Evolutionary conservation across 306 rosid species (phyloP).

Genomic region (Glycine latifolia): DNA sequence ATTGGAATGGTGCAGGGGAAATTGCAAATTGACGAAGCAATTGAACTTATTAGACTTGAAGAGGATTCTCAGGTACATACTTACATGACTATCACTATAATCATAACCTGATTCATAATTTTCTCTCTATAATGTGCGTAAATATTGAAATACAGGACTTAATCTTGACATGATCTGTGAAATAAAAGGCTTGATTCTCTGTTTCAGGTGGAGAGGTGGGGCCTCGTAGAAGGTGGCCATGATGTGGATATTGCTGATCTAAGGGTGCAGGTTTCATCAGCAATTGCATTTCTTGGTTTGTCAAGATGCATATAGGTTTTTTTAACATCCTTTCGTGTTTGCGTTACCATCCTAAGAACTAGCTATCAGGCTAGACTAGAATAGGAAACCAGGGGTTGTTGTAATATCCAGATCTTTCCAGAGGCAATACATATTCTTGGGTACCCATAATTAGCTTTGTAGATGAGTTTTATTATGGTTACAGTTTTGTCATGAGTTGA

Average conservation of each 20-base stretch:
- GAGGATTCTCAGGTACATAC: slow-evolving; percentile 92
- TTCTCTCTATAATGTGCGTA: slow-evolving; percentile 3
- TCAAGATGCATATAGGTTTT: slow-evolving; percentile 62
- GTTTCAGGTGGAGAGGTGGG: slow-evolving; percentile 86
- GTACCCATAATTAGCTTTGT: slow-evolving; percentile 28
- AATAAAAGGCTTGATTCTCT: slow-evolving; percentile 24
- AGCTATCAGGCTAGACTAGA: background rate
- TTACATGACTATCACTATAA: background rate
- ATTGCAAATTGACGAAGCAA: slow-evolving; percentile 84
- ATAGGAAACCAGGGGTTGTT: slow-evolving; percentile 15
- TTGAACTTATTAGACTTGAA: slow-evolving; percentile 84
- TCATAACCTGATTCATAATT: background rate
- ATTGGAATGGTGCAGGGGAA: slow-evolving; percentile 64
- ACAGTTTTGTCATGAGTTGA: slow-evolving; percentile 42
- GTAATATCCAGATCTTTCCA: slow-evolving; percentile 44
- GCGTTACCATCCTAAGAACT: background rate
- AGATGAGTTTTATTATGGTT: slow-evolving; percentile 22
- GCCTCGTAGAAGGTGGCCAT: slow-evolving; percentile 99
- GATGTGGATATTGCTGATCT: slow-evolving; percentile 94
- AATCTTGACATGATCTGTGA: slow-evolving; percentile 1
- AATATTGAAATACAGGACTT: background rate
- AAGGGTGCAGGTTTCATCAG: slow-evolving; percentile 80
- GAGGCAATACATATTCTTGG: slow-evolving; percentile 13
- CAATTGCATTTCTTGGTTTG: slow-evolving; percentile 79
- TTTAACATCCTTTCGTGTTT: background rate